phyloP scores from a whole-genome alignment of 176 grass and related monocot genomes.

The Musa beccarii region DNA sequence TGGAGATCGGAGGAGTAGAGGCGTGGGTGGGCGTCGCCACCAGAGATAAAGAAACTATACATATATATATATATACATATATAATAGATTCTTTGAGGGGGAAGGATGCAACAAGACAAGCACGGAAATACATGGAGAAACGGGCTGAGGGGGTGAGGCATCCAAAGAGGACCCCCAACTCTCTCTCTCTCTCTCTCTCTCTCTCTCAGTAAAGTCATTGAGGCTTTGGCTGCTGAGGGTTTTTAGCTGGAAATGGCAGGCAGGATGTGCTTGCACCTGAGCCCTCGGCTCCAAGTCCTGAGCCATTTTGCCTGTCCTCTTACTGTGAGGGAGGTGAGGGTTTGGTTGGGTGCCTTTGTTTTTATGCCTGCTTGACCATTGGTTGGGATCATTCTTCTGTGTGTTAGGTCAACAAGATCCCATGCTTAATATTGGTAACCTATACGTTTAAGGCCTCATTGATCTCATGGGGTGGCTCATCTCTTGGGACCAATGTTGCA shows the following conservation, averaged over 20 bases:
- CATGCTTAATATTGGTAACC: too few relatives aligned
- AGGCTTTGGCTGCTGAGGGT: slow-evolving; percentile 1
- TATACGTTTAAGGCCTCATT: background rate
- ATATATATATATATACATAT: too few relatives aligned
- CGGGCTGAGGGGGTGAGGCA: too few relatives aligned
- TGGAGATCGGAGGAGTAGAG: background rate
- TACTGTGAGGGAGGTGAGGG: background rate
- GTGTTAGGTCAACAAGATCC: too few relatives aligned
- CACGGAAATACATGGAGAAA: too few relatives aligned
- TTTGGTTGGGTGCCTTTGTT: background rate
- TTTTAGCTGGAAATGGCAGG: slow-evolving; percentile 16
- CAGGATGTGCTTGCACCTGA: slow-evolving; percentile 46
- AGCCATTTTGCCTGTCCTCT: slow-evolving; percentile 35
- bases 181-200: background rate
- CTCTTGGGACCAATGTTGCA: too few relatives aligned
- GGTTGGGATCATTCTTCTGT: background rate
- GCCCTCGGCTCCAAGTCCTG: slow-evolving; percentile 40
- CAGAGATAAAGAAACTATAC: too few relatives aligned
- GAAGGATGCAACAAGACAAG: too few relatives aligned
- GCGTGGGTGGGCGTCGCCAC: too few relatives aligned
- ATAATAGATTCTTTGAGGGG: too few relatives aligned
- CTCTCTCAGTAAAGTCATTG: slow-evolving; percentile 14
- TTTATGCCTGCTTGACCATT: slow-evolving; percentile 26
- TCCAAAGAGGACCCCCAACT: slow-evolving; percentile 8
- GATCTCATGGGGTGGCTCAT: too few relatives aligned